Evolutionary conservation across 2,329 filamentous ascomycete genomes (phyloP).

Genomic region (Sporothrix schenckii): DNA sequence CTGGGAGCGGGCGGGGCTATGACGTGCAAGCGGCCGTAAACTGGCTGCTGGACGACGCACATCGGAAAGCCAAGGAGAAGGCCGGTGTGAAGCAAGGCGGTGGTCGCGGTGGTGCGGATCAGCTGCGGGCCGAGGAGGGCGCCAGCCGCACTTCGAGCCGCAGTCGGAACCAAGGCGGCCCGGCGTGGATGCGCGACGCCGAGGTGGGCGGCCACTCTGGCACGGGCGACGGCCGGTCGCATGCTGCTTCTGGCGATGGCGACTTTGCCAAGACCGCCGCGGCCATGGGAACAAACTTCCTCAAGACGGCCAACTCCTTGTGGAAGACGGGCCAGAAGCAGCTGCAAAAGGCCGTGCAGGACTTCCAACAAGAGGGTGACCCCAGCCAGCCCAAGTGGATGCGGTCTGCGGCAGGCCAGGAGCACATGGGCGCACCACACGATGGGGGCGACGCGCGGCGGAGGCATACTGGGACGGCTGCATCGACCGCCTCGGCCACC

Average conservation of each 20-base stretch:
- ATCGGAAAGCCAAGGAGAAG: conserved; percentile 78
- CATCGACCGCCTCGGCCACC: conserved; percentile 48
- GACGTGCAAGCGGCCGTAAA: conserved; percentile 87
- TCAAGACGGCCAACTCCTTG: conserved; percentile 91
- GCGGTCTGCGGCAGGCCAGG: conserved; percentile 68
- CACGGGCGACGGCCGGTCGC: conserved; percentile 57
- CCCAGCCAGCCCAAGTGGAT: conserved; percentile 92
- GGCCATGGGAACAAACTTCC: conserved; percentile 77
- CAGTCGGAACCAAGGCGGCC: not conserved
- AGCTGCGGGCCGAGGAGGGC: not conserved
- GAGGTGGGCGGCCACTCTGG: conserved; percentile 36
- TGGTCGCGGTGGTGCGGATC: conserved; percentile 2
- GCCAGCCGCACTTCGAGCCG: conserved; percentile 5
- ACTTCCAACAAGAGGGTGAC: conserved; percentile 68
- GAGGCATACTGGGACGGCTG: conserved; percentile 11
- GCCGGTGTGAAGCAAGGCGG: conserved; percentile 48
- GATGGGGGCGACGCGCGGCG: not conserved
- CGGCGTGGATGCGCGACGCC: conserved; percentile 19
- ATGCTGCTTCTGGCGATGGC: conserved; percentile 58
- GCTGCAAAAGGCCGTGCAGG: conserved; percentile 86
- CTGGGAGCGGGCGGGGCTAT: conserved; percentile 74
- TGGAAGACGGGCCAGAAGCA: conserved; percentile 96
- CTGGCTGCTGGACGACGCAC: conserved; percentile 88
- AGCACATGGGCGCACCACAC: conserved; percentile 42
- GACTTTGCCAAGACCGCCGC: conserved; percentile 82